Evolutionary conservation across 768 basidiomycete species (phyloP).

Genomic region (Amanita exitialis): DNA sequence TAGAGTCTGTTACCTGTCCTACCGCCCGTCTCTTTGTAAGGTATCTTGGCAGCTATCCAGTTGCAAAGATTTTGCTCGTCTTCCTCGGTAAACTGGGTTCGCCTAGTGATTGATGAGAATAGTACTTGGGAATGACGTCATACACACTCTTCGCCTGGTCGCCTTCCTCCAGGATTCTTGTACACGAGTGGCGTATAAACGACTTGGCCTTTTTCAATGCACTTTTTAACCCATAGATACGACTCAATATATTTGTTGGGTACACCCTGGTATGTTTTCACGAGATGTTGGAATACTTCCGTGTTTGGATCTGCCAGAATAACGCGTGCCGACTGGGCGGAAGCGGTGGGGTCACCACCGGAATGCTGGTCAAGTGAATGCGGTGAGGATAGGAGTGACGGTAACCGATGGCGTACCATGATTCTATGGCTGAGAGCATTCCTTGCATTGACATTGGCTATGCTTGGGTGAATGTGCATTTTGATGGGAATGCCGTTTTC

Average conservation of each 20-base stretch:
- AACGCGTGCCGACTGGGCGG: constrained; percentile 61
- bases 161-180: constrained; percentile 76
- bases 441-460: constrained; percentile 68
- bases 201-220: constrained; percentile 57
- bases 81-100: constrained; percentile 68
- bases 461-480: constrained; percentile 76
- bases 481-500: constrained; percentile 54
- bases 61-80: constrained; percentile 67
- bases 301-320: constrained; percentile 77
- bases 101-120: constrained; percentile 26
- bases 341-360: constrained; percentile 67
- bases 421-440: constrained; percentile 59
- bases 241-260: constrained; percentile 73
- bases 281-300: constrained; percentile 63
- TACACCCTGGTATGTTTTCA: constrained; percentile 61
- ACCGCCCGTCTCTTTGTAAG: constrained; percentile 75
- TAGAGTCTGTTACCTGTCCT: constrained; percentile 77
- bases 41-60: constrained; percentile 79
- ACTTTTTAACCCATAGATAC: constrained; percentile 78
- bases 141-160: constrained; percentile 72
- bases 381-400: not conserved
- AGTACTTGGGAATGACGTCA: not conserved
- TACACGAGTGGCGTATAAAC: constrained; percentile 69
- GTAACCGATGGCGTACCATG: constrained; percentile 32
- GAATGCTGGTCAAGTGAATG: constrained; percentile 46